Evolutionary conservation across 2,329 filamentous ascomycete genomes (phyloP), one percentile per base, ranked within the genome.

Genomic region (Lachnellula arida): DNA sequence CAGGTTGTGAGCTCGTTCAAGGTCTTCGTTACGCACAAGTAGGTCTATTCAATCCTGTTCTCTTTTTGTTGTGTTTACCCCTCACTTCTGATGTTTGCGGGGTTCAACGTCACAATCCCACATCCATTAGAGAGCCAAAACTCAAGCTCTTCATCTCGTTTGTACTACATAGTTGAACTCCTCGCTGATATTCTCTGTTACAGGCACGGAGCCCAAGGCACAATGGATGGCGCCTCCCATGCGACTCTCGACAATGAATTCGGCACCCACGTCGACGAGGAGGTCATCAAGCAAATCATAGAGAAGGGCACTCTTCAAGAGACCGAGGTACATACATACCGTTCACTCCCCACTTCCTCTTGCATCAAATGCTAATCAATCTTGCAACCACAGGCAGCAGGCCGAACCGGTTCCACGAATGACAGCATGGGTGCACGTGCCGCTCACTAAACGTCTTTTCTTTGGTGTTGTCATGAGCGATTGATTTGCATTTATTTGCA

Each of bases 21-120:
- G 80, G 80, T 99, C 69, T 96, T 96, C 69, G 78, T 88, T 44
- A 96, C 91, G 37, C 89, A 95, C 78, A 88, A 87, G 92, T 97
- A 81, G 76, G 88, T 78, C 62, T 57, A 34, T 53, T 40, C 42
- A 32, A 32, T 32, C 9, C 28, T 40, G 37, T 52, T 19, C 48
- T 49, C 37, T 47, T 43, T 32, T 23, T 37, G 28, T 7, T 47
- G 44, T 28, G 23, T 14, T 9, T 55, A 46, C 46, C 49, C 59
- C 57, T 57, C 55, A 43, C 35, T 54, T 51, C 49, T 22, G 37
- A 35, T 44, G n/a, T 44, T 11, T 12, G 19, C 17, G 19, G 42
- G 17, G n/a, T 22, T 5, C 19, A 23, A 44, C 11, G 5, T 17
- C 4, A 5, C 17, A 40, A 40, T 5, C 37, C 37, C 37, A 15